Evolutionary conservation across 352 stramenopile genomes (phyloP), one percentile per base, ranked within the genome.

Genomic region (Phytopythium vexans): DNA sequence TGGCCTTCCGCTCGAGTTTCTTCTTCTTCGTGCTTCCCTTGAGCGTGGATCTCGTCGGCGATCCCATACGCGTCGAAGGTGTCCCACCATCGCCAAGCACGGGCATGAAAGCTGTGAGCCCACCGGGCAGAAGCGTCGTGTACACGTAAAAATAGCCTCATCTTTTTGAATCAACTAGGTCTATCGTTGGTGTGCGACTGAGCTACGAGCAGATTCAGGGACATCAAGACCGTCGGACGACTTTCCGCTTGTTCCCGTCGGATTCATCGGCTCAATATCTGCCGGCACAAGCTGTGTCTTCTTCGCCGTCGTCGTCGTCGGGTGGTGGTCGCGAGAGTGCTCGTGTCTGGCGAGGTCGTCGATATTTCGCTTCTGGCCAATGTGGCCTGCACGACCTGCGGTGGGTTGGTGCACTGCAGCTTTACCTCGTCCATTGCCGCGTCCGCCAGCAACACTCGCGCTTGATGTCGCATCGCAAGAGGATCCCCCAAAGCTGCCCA

Each of bases 1-100:
- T 75, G 2, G 59, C 49, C 54, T 86, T 85, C 33, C 63, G 66
- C 42, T 70, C 57, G n/a, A 70, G 54, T 43, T 82, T 82, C 34
- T 59, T 73, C 48, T 64, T 66, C 54, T 77, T 81, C 32, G 71
- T 63, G 8, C 45, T 64, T 35, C 60, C 56, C 56, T 73, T 73
- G n/a, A n/a, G n/a, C n/a, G n/a, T n/a, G n/a, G n/a, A n/a, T n/a
- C n/a, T n/a, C 4, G 64, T 40, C 3, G 46, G 46, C 33, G 46
- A 52, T 35, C 6, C 5, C 14, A 12, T 40, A 1, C 10, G 33
- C 45, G 45, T 41, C n/a, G 45, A 12, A 14, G 32, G 8, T 12
- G 14, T 51, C 15, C 45, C n/a, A n/a, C n/a, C n/a, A n/a, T n/a
- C n/a, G n/a, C n/a, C n/a, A n/a, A n/a, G n/a, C n/a, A n/a, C n/a